phyloP scores from a whole-genome alignment of 140 eudicot genomes.

The Flaveria floridana region DNA sequence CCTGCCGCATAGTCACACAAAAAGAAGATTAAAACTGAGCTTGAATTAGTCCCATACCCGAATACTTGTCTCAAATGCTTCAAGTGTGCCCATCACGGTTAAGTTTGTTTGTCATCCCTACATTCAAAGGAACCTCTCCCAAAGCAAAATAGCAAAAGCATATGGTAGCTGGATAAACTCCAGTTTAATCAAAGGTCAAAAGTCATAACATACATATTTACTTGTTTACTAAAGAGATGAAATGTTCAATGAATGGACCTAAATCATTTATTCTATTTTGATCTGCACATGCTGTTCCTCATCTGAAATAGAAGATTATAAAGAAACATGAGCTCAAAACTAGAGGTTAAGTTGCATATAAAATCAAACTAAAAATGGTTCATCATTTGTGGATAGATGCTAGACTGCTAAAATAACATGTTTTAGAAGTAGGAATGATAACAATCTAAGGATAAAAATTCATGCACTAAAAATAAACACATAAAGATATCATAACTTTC shows the following conservation, averaged over 20 bases:
- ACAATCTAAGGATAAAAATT: background rate
- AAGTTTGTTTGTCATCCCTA: too few species aligned
- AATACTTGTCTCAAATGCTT: too few species aligned
- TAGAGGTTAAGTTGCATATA: background rate
- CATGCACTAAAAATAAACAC: background rate
- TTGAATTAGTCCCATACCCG: too few species aligned
- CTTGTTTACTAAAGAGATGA: background rate
- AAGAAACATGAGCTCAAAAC: slow-evolving; percentile 6
- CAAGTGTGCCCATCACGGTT: too few species aligned
- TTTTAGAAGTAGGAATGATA: background rate
- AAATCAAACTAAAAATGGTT: background rate
- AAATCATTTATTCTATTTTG: background rate
- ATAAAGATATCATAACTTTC: background rate
- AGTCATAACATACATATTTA: background rate
- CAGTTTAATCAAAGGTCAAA: background rate
- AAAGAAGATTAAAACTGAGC: too few species aligned
- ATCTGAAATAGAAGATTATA: background rate
- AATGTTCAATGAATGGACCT: slow-evolving; percentile 5
- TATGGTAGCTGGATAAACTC: background rate
- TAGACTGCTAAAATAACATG: background rate
- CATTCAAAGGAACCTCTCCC: background rate
- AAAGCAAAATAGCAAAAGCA: background rate
- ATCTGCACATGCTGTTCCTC: background rate
- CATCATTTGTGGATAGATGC: background rate
- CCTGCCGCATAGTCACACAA: too few species aligned